phyloP scores from a whole-genome alignment of 306 rosid species.

The Medicago lupulina region DNA sequence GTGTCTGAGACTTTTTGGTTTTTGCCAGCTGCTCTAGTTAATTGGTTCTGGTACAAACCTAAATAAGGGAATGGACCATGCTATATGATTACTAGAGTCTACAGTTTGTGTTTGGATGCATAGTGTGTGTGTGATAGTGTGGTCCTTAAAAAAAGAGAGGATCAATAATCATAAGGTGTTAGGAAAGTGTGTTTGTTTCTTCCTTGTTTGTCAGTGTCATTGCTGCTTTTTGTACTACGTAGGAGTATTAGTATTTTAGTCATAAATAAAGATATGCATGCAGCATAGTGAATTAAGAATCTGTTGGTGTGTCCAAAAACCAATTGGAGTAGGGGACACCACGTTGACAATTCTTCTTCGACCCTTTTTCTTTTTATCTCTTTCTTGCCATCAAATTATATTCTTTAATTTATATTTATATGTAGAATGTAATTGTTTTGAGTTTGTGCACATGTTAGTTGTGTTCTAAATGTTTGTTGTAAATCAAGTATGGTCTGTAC shows the following conservation, averaged over 20 bases:
- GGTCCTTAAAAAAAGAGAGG: constrained; percentile 46
- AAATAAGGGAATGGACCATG: constrained; percentile 47
- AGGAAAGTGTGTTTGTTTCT: constrained; percentile 38
- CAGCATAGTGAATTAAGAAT: neutral
- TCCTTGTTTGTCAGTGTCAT: constrained; percentile 42
- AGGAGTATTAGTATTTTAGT: constrained; percentile 21
- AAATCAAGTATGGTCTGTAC: neutral
- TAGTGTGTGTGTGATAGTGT: constrained; percentile 42
- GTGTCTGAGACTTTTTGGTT: constrained; percentile 18
- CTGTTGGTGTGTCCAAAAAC: neutral
- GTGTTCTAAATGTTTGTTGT: neutral
- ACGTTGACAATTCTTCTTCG: constrained; percentile 18
- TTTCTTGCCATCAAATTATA: neutral
- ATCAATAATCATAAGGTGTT: constrained; percentile 40
- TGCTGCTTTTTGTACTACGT: constrained; percentile 19
- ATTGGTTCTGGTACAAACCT: constrained; percentile 28
- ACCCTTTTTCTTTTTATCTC: constrained; percentile 5
- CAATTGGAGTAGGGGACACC: constrained; percentile 5
- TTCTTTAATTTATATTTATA: neutral
- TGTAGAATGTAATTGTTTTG: neutral
- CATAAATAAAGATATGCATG: neutral
- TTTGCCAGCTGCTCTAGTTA: constrained; percentile 36
- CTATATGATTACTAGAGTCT: constrained; percentile 34
- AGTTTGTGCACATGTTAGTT: neutral
- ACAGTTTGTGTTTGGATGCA: constrained; percentile 19